Conservation (phyloP, 495 filamentous ascomycete species). For the Podospora conica region DNA sequence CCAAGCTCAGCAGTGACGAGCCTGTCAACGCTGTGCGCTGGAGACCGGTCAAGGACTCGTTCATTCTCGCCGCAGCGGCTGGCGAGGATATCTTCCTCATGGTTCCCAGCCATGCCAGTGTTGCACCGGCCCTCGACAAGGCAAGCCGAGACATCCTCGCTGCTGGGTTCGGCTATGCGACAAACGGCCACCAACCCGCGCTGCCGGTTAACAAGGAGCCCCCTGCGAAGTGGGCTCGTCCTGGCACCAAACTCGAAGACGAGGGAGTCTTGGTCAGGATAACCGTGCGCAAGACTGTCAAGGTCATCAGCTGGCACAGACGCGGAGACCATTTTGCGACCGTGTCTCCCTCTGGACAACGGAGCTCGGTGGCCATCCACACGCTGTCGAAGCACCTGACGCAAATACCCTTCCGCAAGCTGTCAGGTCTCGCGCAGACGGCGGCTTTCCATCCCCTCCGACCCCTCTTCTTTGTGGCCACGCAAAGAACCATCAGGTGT, state of each 20-base stretch:
- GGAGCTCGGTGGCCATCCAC: slow-evolving; percentile 88
- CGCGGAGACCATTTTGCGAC: slow-evolving; percentile 92
- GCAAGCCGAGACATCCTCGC: slow-evolving; percentile 70
- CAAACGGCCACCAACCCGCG: slow-evolving; percentile 55
- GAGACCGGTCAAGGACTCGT: slow-evolving; percentile 76
- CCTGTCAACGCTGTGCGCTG: slow-evolving; percentile 82
- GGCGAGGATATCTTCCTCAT: slow-evolving; percentile 82
- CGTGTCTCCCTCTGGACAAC: slow-evolving; percentile 71
- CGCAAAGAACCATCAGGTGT: slow-evolving; percentile 80
- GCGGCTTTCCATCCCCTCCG: slow-evolving; percentile 91
- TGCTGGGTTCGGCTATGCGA: slow-evolving; percentile 84
- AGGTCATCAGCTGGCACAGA: slow-evolving; percentile 91
- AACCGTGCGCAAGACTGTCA: slow-evolving; percentile 74
- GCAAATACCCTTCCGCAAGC: slow-evolving; percentile 88
- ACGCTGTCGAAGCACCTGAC: slow-evolving; percentile 90
- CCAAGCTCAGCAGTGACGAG: slow-evolving; percentile 72
- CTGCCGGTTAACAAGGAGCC: slow-evolving; percentile 64
- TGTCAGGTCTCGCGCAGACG: slow-evolving; percentile 76
- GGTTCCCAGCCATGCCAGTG: slow-evolving; percentile 48
- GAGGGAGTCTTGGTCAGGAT: slow-evolving; percentile 70
- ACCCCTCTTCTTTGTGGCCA: slow-evolving; percentile 92
- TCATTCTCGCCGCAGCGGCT: slow-evolving; percentile 73
- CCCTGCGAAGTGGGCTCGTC: slow-evolving; percentile 76
- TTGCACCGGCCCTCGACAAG: slow-evolving; percentile 49
- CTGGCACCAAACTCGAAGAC: slow-evolving; percentile 63